phyloP scores from a whole-genome alignment of 805 yeast genomes.

The Saccharomycopsis microspora region DNA sequence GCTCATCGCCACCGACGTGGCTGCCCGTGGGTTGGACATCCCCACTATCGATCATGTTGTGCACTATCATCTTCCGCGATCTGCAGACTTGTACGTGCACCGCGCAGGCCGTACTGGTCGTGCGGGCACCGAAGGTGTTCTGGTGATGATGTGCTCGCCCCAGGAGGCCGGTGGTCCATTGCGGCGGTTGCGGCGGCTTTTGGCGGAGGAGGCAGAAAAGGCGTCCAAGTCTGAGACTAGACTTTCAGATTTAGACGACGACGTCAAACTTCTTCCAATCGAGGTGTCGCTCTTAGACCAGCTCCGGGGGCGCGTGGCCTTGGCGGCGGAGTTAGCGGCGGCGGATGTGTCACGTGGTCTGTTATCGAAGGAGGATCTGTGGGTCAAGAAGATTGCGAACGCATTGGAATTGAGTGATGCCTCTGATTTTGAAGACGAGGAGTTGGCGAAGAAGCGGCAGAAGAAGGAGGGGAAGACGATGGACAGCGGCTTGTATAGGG shows the following conservation, averaged over 20 bases:
- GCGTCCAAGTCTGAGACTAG: slow-evolving; percentile 14
- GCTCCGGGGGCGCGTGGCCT: slow-evolving; percentile 50
- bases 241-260: slow-evolving; percentile 20
- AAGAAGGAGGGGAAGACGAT: slow-evolving; percentile 42
- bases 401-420: slow-evolving; percentile 77
- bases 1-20: slow-evolving; percentile 90
- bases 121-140: slow-evolving; percentile 89
- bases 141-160: slow-evolving; percentile 86
- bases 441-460: slow-evolving; percentile 49
- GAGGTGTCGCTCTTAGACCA: slow-evolving; percentile 67
- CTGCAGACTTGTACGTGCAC: slow-evolving; percentile 91
- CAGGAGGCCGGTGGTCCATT: slow-evolving; percentile 88
- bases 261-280: slow-evolving; percentile 57
- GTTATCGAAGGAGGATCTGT: slow-evolving; percentile 54
- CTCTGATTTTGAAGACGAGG: slow-evolving; percentile 59
- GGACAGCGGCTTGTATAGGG: slow-evolving; percentile 36
- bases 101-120: slow-evolving; percentile 98
- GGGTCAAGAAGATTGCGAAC: slow-evolving; percentile 87
- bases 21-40: slow-evolving; percentile 95
- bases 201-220: slow-evolving; percentile 17
- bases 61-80: slow-evolving; percentile 89
- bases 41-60: slow-evolving; percentile 86
- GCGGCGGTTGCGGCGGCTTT: slow-evolving; percentile 50
- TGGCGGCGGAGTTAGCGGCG: slow-evolving; percentile 72
- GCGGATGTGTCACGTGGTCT: slow-evolving; percentile 50